phyloP scores from a whole-genome alignment of 148 eudicot species.

The Heliamphora exappendiculata region DNA sequence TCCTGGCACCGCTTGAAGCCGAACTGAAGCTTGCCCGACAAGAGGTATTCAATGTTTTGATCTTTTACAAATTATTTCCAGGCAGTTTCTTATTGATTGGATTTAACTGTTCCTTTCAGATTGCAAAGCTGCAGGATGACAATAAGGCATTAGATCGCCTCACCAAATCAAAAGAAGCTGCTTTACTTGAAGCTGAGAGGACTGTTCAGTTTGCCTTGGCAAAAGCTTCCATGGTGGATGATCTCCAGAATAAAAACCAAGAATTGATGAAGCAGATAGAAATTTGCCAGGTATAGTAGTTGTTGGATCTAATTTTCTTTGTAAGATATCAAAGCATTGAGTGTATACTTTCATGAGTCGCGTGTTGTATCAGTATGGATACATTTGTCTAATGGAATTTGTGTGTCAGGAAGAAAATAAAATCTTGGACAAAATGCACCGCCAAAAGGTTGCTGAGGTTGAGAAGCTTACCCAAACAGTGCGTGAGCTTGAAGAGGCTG shows the following conservation, averaged over 20 bases:
- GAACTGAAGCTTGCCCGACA: conserved; percentile 76
- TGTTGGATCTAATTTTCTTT: neutral
- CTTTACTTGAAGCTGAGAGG: conserved; percentile 72
- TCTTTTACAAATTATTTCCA: neutral
- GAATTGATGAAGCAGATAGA: conserved; percentile 81
- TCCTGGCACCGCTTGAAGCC: conserved; percentile 74
- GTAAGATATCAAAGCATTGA: neutral
- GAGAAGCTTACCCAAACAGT: conserved; percentile 77
- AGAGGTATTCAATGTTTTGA: no score
- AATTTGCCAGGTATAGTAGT: conserved; percentile 54
- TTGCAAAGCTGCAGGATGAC: conserved; percentile 76
- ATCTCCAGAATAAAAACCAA: conserved; percentile 80
- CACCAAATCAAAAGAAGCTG: conserved; percentile 79
- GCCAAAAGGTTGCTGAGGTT: conserved; percentile 78
- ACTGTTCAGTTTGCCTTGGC: conserved; percentile 69
- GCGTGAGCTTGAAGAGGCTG: conserved; percentile 72
- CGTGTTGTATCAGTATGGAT: neutral
- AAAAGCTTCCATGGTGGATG: conserved; percentile 81
- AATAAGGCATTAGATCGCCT: conserved; percentile 71
- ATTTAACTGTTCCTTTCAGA: conserved; percentile 31
- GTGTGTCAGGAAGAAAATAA: conserved; percentile 61
- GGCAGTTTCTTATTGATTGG: neutral
- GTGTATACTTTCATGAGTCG: neutral
- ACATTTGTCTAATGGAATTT: neutral
- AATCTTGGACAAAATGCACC: conserved; percentile 68